Conservation (phyloP, 345 rosid genomes). For the Gossypium bickii region DNA sequence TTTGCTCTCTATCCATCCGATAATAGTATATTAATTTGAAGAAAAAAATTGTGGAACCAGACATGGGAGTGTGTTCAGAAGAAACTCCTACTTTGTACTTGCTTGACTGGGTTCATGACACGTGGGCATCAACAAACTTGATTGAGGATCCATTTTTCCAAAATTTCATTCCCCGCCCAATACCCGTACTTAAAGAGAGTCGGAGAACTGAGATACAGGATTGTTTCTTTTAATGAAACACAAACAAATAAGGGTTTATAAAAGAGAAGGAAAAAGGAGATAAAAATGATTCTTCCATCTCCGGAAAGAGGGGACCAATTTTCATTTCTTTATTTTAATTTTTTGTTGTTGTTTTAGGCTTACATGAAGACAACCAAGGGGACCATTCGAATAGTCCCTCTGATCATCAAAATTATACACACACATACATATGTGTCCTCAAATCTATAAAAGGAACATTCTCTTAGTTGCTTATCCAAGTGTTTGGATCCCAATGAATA, state of each 20-base stretch:
- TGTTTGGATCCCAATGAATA: slow-evolving; percentile 8
- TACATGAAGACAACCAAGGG: background rate
- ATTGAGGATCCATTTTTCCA: background rate
- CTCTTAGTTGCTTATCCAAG: background rate
- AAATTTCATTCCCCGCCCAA: background rate
- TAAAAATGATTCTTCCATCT: no score
- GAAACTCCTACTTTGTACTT: background rate
- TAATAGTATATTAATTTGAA: no score
- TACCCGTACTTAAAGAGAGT: background rate
- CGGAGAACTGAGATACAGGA: background rate
- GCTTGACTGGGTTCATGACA: background rate
- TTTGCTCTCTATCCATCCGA: background rate
- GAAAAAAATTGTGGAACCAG: no score
- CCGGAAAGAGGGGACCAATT: slow-evolving; percentile 32
- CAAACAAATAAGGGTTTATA: background rate
- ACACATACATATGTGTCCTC: background rate
- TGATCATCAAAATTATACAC: background rate
- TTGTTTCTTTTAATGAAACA: slow-evolving; percentile 1
- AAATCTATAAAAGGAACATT: background rate
- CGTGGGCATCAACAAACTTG: background rate
- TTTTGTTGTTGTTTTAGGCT: background rate
- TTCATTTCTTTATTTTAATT: background rate
- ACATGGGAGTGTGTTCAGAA: background rate
- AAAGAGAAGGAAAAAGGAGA: background rate
- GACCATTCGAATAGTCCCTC: slow-evolving; percentile 13